Percentiles rank a stretch among this genome's conserved stretches.
phyloP scores from a whole-genome alignment of 2,329 filamentous ascomycete genomes.

The Calonectria ilicicola region DNA sequence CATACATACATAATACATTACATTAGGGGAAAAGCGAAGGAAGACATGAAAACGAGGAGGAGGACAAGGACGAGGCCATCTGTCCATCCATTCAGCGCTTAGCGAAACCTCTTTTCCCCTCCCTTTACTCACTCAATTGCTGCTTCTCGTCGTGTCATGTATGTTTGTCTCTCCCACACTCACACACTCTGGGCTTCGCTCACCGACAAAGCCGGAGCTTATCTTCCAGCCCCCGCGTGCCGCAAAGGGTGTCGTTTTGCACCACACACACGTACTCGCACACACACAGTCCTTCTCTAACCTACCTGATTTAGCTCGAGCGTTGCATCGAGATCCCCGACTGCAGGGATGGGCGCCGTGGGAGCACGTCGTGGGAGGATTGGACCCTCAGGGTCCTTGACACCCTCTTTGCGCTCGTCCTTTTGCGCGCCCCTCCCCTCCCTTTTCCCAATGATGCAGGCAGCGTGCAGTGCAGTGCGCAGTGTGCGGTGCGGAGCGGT shows the following conservation, averaged over 20 bases:
- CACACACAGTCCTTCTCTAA: background rate
- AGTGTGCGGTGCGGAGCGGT: too few species aligned
- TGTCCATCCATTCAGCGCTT: slow-evolving; percentile 4
- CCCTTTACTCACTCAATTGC: background rate
- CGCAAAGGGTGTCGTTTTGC: background rate
- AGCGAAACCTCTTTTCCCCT: background rate
- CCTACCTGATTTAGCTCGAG: slow-evolving; percentile 13
- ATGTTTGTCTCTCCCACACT: background rate
- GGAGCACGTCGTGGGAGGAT: slow-evolving; percentile 3
- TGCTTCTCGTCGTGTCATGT: background rate
- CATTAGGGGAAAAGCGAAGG: background rate
- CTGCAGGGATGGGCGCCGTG: background rate
- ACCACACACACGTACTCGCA: background rate
- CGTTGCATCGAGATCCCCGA: slow-evolving; percentile 17
- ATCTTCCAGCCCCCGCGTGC: slow-evolving; percentile 28
- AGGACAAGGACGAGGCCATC: background rate
- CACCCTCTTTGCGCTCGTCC: background rate
- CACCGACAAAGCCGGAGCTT: slow-evolving; percentile 38
- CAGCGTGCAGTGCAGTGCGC: background rate
- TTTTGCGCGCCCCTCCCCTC: background rate
- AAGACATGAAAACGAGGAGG: too few species aligned
- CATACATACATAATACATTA: too few species aligned
- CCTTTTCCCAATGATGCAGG: background rate
- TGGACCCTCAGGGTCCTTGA: slow-evolving; percentile 11
- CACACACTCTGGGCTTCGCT: background rate